Conservation (phyloP, 2,329 filamentous ascomycete genomes). For the Paraphoma chrysanthemicola region DNA sequence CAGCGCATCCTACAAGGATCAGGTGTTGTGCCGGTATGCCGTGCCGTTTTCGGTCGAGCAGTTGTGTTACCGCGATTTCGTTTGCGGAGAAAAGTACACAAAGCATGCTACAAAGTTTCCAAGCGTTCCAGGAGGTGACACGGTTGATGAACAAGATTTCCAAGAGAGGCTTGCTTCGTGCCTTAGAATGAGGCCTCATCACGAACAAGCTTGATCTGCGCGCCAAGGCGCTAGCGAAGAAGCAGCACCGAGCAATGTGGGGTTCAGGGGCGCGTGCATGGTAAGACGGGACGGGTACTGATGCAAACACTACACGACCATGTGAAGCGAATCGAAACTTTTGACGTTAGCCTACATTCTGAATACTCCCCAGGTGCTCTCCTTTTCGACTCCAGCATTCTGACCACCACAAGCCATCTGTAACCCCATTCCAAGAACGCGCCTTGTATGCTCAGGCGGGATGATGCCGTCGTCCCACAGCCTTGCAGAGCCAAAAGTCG, state of each 20-base stretch:
- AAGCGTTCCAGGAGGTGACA: no score
- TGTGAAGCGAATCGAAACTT: neutral
- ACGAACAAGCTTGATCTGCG: constrained; percentile 12
- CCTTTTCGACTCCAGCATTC: constrained; percentile 39
- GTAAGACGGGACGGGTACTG: no score
- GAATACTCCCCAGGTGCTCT: constrained; percentile 49
- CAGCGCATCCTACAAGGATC: neutral
- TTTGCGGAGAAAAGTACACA: no score
- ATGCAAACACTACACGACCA: no score
- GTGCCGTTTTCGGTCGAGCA: no score
- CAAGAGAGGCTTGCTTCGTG: constrained; percentile 17
- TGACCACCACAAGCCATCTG: constrained; percentile 54
- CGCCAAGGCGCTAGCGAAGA: constrained; percentile 15
- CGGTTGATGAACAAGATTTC: constrained; percentile 14
- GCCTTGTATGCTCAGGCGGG: constrained; percentile 56
- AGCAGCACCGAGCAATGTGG: constrained; percentile 7
- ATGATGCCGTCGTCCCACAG: constrained; percentile 75
- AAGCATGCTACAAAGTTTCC: no score
- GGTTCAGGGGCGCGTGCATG: neutral
- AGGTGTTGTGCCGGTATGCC: neutral
- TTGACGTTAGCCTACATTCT: constrained; percentile 42
- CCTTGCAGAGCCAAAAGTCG: constrained; percentile 84
- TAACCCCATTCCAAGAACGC: constrained; percentile 57
- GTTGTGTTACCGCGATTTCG: no score
- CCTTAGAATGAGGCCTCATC: constrained; percentile 1